Base-by-base conservation (phyloP, 495 filamentous ascomycete species). In the Rhypophila decipiens region DNA sequence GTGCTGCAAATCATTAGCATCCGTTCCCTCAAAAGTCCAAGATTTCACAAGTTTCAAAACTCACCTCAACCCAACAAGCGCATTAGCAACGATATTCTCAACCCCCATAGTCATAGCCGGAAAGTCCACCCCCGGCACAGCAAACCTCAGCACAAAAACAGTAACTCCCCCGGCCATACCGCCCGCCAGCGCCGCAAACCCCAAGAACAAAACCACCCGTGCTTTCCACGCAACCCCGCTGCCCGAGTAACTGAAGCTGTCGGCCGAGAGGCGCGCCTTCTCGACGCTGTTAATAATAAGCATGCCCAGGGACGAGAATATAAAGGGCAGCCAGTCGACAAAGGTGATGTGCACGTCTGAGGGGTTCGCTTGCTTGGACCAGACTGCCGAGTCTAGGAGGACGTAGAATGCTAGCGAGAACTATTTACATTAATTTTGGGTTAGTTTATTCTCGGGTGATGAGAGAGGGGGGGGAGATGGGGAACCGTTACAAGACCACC, bases 271-370 rank as follows among this genome's bases (percentile, higher is more conserved):
- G 17, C 90, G 76, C 11, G 83, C 78, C 74, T 97, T 97, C 65
- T 99, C 94, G 55, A 99, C 95, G 47, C 82, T 87, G 75, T 97
- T 99, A 79, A 99, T 97, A 55, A 97, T 89, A 7, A 97, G 84
- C 94, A 97, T 97, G 39, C 94, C 94, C 18, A 97, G 78, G 41
- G 82, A 77, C 38, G 81, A 86, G 74, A 95, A 99, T 73, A 99
- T 95, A 46, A 89, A 83, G 18, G 94, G 94, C 54, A 99, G 87
- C 94, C 94, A 99, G 77, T 99, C 94, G 59, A 97, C 79, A 67
- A 97, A 96, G 63, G 79, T 90, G 59, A 99, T 82, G 73, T 99
- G 90, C 43, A 95, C 78, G 63, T 80, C 66, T 17, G 85, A 86
- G 43, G 77, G 82, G 71, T 96, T 97, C 57, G 75, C 47, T 47